Base-by-base conservation (phyloP, 768 basidiomycete species). In the Cantharellus cinnabarinus region DNA sequence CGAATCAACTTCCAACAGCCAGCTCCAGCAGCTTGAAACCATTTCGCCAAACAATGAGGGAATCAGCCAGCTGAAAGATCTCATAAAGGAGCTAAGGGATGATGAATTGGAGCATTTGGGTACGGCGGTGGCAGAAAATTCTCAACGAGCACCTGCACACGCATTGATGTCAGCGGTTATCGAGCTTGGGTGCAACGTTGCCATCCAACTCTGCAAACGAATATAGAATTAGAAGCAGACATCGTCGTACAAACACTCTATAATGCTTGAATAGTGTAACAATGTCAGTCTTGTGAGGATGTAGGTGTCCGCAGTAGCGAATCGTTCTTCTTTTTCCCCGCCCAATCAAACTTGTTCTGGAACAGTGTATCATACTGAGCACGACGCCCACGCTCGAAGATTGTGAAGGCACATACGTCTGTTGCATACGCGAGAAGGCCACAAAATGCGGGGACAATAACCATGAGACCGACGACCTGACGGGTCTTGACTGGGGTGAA, bases 101-200 rank as follows among this genome's bases (percentile, higher is more conserved):
- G 93, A 98, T 65, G 93, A 98, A 66, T 76, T 97, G 15, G 91
- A 90, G 66, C 93, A 98, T 68, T 74, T 97, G 59, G 86, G 95
- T 65, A 86, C 82, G 40, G 93, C 93, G 2, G 84, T 98, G 4
- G 81, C 82, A 59, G 77, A 95, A 65, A 76, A 85, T 66, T 83
- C 89, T 35, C 93, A 95, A 69, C 77, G 82, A 56, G 90, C 90
- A 29, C 90, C 93, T 1, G 90, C 84, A 48, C 90, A 98, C 69
- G 88, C 89, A 1, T 71, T 98, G 50, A 71, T 98, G 59, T 91
- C 88, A 64, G 83, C 87, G 4, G 71, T 90, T 35, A 76, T 98
- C 5, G 89, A 85, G 2, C 76, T 73, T 2, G 90, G 90, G 2
- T 98, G 93, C 70, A 87, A 84, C 70, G 73, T 82, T 34, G 93